These are phyloP conservation scores for Isabelozyma pseudorhagii DNA, from an alignment of 805 yeast genomes.

Conservation along the genomic window DNA sequence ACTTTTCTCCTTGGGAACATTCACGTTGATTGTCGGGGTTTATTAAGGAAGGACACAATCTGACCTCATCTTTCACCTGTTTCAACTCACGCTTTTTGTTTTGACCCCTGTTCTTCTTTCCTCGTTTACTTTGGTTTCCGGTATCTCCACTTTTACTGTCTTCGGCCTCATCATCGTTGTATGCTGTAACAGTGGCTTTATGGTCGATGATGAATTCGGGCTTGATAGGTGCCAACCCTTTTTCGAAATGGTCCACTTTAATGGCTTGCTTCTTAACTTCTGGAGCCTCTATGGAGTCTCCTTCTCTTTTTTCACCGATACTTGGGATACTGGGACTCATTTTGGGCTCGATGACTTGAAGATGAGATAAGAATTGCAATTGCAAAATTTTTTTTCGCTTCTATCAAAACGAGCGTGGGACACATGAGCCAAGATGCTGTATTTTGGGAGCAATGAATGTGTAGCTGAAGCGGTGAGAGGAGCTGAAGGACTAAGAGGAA, in stretches of 20 bases:
- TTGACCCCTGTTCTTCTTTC: constrained; percentile 67
- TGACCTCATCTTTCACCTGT: constrained; percentile 61
- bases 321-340: background rate
- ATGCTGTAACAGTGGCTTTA: constrained; percentile 21
- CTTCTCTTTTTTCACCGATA: constrained; percentile 12
- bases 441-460: background rate
- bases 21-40: constrained; percentile 48
- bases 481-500: background rate
- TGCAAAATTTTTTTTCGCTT: background rate
- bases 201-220: constrained; percentile 57
- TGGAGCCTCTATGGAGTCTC: constrained; percentile 3
- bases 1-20: constrained; percentile 67
- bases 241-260: constrained; percentile 22
- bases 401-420: background rate
- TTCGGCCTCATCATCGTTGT: constrained; percentile 46
- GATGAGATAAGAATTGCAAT: background rate
- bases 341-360: background rate
- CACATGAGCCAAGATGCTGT: background rate
- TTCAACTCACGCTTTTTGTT: constrained; percentile 76
- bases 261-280: constrained; percentile 17
- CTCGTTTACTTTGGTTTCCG: constrained; percentile 31
- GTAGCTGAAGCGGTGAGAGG: background rate
- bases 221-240: constrained; percentile 77
- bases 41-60: constrained; percentile 61
- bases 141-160: constrained; percentile 36